Evolutionary conservation across 2,329 filamentous ascomycete species (phyloP).

Genomic region (Dactylellina parvicollis): DNA sequence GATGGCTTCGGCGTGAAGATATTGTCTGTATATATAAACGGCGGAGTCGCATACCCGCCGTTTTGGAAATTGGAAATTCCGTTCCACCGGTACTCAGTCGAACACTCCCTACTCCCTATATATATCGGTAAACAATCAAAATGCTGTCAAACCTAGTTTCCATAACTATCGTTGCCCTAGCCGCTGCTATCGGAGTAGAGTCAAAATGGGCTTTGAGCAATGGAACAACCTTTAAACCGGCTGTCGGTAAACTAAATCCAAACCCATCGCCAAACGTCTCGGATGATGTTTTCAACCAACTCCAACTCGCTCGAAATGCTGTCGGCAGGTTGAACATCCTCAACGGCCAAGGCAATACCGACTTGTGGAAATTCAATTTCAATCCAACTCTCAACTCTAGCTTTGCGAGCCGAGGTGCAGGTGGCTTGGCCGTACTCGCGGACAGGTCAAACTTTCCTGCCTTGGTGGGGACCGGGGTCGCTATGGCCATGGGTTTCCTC

Average conservation of each 20-base stretch:
- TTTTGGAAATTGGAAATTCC: too few relatives aligned
- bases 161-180: constrained; percentile 1
- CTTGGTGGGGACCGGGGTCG: constrained; percentile 20
- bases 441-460: constrained; percentile 52
- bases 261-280: constrained; percentile 21
- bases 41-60: too few relatives aligned
- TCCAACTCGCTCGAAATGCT: constrained; percentile 17
- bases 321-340: constrained; percentile 13
- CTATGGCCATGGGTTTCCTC: constrained; percentile 34
- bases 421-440: constrained; percentile 12
- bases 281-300: constrained; percentile 21
- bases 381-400: constrained; percentile 27
- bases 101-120: too few relatives aligned
- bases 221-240: constrained; percentile 20
- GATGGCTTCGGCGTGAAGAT: too few relatives aligned
- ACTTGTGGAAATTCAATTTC: constrained; percentile 28
- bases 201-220: constrained; percentile 27
- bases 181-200: not conserved
- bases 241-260: constrained; percentile 10
- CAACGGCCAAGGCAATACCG: constrained; percentile 24
- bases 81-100: too few relatives aligned
- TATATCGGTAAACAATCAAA: too few relatives aligned
- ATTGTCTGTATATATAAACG: too few relatives aligned
- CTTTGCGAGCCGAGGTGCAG: constrained; percentile 40
- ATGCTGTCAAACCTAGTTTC: constrained; percentile 8